These are phyloP conservation scores for Chaetomium sp. DNA, from an alignment of 2,329 filamentous ascomycete species.

Conservation along the genomic window DNA sequence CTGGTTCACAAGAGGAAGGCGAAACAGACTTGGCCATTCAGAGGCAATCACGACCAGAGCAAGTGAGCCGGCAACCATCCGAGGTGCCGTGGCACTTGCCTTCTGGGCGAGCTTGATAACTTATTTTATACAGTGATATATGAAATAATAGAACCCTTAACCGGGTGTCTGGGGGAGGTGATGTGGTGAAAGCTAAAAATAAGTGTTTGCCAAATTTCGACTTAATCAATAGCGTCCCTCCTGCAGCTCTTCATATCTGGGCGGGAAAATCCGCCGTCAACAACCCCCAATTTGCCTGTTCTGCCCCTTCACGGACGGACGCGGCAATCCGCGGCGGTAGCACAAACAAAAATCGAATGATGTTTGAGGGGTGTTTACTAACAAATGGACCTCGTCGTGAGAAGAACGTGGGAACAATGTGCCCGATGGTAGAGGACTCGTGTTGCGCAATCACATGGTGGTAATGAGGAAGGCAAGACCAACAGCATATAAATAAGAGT, in stretches of 20 bases:
- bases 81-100: background rate
- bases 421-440: background rate
- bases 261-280: constrained; percentile 21
- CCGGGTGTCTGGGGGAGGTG: constrained; percentile 18
- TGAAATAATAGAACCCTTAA: constrained; percentile 12
- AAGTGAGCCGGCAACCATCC: background rate
- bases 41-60: background rate
- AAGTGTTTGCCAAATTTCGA: constrained; percentile 13
- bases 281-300: constrained; percentile 21
- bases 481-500: constrained; percentile 14
- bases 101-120: background rate
- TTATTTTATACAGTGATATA: background rate
- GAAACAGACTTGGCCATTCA: background rate
- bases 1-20: constrained; percentile 19
- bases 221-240: constrained; percentile 21
- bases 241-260: constrained; percentile 13
- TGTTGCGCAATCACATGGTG: background rate
- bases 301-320: constrained; percentile 1
- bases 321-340: constrained; percentile 13
- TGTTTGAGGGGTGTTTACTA: constrained; percentile 10
- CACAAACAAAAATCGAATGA: constrained; percentile 19
- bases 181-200: constrained; percentile 24
- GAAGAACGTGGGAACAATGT: constrained; percentile 18
- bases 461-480: background rate
- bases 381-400: constrained; percentile 6